Base-by-base conservation (phyloP, 805 yeast species). In the Alloascoidea hylecoeti region DNA sequence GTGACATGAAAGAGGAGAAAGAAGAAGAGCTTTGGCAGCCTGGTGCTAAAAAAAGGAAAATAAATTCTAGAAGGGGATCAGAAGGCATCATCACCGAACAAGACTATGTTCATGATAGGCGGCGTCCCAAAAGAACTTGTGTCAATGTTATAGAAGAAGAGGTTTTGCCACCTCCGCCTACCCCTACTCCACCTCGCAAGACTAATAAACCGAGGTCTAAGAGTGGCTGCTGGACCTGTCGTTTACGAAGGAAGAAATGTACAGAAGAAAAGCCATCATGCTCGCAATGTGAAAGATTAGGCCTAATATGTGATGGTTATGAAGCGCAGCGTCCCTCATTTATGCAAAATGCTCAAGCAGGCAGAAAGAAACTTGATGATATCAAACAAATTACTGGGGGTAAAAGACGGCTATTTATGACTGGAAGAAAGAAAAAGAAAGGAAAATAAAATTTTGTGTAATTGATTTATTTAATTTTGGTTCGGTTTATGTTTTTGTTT, bases 151-250 rank as follows among this genome's bases (percentile, higher is more conserved):
- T n/a, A n/a, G n/a, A n/a, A n/a, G n/a, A n/a, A n/a, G n/a, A n/a
- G n/a, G n/a, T n/a, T n/a, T n/a, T n/a, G n/a, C n/a, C n/a, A n/a
- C n/a, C n/a, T n/a, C n/a, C n/a, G n/a, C n/a, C n/a, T n/a, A n/a
- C n/a, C n/a, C n/a, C n/a, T n/a, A n/a, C n/a, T n/a, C 4, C 15
- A 2, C 34, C 27, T 5, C 14, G 19, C 17, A 14, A 30, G 14
- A 33, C 36, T 16, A 37, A 35, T 16, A 39, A 38, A 13, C 38
- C 34, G 2, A 55, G 78, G 36, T 70, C 77, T 1, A 68, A 67
- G 42, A 60, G 61, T 18, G 88, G 88, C 0, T 80, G 92, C 49
- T 80, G 89, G 89, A 80, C 83, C 4, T 80, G 89, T 50, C 57
- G 88, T 41, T 55, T 78, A 14, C 64, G 92, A 32, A 75, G 82